Evolutionary conservation across 441 rosid genomes (phyloP).

Genomic region (Populus tomentosa): DNA sequence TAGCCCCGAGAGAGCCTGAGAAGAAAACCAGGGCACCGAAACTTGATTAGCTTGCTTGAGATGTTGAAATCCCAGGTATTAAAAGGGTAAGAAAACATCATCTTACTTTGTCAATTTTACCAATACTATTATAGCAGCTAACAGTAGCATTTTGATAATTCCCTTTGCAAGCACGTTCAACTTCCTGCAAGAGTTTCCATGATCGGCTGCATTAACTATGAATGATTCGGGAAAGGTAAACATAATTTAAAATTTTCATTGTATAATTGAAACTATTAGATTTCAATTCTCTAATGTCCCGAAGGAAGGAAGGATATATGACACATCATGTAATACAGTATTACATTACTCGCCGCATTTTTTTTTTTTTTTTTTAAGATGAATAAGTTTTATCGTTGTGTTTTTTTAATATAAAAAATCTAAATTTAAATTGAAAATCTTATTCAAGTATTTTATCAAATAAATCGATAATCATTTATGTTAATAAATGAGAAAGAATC

Average conservation of each 20-base stretch:
- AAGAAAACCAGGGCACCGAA: not conserved
- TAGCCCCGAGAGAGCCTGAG: conserved; percentile 27
- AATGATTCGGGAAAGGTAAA: not conserved
- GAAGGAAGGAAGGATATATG: too few species aligned
- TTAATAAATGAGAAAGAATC: too few species aligned
- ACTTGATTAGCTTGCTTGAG: not conserved
- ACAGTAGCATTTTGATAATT: conserved; percentile 12
- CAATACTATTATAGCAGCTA: conserved; percentile 16
- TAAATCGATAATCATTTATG: too few species aligned
- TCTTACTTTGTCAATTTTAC: conserved; percentile 31
- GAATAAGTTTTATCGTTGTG: too few species aligned
- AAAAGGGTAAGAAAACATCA: not conserved
- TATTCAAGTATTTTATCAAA: too few species aligned
- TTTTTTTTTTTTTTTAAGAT: too few species aligned
- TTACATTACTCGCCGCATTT: too few species aligned
- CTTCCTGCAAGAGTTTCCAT: conserved; percentile 32
- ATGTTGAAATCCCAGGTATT: not conserved
- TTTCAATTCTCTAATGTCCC: too few species aligned
- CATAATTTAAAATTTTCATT: not conserved
- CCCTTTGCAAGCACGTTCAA: conserved; percentile 29
- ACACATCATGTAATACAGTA: too few species aligned
- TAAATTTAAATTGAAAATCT: too few species aligned
- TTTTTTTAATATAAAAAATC: too few species aligned
- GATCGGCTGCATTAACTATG: not conserved
- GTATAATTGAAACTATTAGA: not conserved